Evolutionary conservation across 2,329 filamentous ascomycete species (phyloP), one percentile per base, ranked within the genome.

Genomic region (Bisporella sp.): DNA sequence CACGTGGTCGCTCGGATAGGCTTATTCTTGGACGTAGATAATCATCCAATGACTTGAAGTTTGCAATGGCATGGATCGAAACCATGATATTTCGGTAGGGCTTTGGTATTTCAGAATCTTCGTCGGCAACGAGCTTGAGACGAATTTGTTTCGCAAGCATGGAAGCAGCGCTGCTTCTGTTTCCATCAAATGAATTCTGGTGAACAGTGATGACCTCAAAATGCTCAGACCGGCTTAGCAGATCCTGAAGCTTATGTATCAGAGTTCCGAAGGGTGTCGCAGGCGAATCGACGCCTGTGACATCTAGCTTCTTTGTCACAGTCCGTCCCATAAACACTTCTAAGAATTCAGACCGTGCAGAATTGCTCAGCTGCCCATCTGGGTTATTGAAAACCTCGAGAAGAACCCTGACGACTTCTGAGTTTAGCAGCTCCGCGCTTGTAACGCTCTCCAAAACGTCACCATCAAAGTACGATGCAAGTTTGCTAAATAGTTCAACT

Each of bases 191-290:
- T 5, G 88, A 85, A 60, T 95, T 95, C 55, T 95, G 87, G 66
- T 95, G 89, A 49, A 97, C 91, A 6, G 93, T 99, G 54, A 96
- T 81, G 42, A 99, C 92, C 65, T 99, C 93, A 62, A 97, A 99
- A 73, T 97, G 91, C 72, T 99, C 93, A 33, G 92, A 95, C 59
- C 93, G 84, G 73, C 93, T 99, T 50, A 99, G 79, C 51, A 99
- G 74, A 70, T 99, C 93, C 69, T 99, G 93, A 32, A 99, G 75
- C 68, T 99, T 99, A 66, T 91, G 87, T 40, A 96, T 84, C 66
- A 99, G 77, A 47, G 95, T 81, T 62, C 90, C 93, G 67, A 97
- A 96, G 1, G 90, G 85, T 0, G 92, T 96, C 0, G 82, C 77
- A 3, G 88, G 83, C 8, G 85, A 87, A 49, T 86, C 81, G 9